These are phyloP conservation scores for Pythium apleroticum DNA, from an alignment of 352 stramenopile species.

Conservation along the genomic window DNA sequence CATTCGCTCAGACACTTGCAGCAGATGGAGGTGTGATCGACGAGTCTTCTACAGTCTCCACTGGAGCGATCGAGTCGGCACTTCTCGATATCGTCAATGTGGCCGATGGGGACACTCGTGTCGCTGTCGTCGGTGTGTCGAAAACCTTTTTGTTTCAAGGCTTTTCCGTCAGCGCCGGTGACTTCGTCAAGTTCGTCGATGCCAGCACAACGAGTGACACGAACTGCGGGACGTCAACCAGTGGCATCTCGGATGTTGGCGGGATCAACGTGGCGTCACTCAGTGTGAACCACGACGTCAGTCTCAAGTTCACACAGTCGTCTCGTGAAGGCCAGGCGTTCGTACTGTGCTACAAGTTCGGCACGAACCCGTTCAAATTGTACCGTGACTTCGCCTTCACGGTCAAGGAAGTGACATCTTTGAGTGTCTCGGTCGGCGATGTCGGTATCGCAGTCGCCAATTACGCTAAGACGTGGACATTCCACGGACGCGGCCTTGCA, in stretches of 20 bases:
- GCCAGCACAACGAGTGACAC: constrained; percentile 46
- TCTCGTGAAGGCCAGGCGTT: constrained; percentile 43
- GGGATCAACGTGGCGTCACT: constrained; percentile 39
- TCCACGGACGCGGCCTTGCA: constrained; percentile 41
- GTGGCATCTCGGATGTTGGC: constrained; percentile 49
- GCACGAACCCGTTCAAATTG: constrained; percentile 65
- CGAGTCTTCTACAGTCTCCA: constrained; percentile 33
- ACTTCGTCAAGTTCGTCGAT: constrained; percentile 71
- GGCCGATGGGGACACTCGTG: constrained; percentile 38
- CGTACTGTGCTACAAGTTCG: constrained; percentile 69
- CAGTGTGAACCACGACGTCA: constrained; percentile 22
- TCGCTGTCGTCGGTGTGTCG: constrained; percentile 45
- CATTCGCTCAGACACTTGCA: constrained; percentile 32
- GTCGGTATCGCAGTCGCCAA: constrained; percentile 44
- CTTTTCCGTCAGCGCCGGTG: constrained; percentile 31
- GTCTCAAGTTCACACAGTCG: constrained; percentile 46
- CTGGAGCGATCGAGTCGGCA: constrained; percentile 35
- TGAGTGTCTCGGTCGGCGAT: constrained; percentile 36
- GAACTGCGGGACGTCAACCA: constrained; percentile 45
- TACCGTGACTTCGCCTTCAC: constrained; percentile 46
- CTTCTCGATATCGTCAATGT: constrained; percentile 40
- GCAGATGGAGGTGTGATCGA: constrained; percentile 52
- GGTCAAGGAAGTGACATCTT: constrained; percentile 48
- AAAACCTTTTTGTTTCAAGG: constrained; percentile 59
- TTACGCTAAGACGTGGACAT: constrained; percentile 54